Evolutionary conservation across 164 flowering plant species (phyloP).

Genomic region (Umbellularia californica): DNA sequence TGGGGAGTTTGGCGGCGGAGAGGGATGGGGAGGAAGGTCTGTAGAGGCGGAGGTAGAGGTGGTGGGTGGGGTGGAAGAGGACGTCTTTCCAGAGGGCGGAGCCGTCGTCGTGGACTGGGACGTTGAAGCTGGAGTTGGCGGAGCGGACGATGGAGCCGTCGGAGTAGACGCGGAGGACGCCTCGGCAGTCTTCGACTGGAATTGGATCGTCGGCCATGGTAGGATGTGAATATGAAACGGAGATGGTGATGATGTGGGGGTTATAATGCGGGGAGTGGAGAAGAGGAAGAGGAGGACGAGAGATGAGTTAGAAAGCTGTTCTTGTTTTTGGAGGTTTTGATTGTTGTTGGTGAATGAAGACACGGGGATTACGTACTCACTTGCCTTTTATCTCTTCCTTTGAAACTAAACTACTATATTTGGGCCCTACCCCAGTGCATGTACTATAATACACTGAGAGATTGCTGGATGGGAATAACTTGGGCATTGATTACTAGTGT

Average conservation of each 20-base stretch:
- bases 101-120: conserved; percentile 56
- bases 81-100: conserved; percentile 65
- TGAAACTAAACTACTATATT: too few species aligned
- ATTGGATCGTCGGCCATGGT: conserved; percentile 15
- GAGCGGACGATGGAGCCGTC: conserved; percentile 69
- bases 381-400: too few species aligned
- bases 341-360: background rate
- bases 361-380: too few species aligned
- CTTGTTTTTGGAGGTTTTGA: background rate
- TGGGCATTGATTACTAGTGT: too few species aligned
- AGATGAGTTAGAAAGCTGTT: background rate
- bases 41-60: conserved; percentile 62
- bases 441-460: too few species aligned
- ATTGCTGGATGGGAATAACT: too few species aligned
- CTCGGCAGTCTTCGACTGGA: conserved; percentile 62
- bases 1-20: conserved; percentile 41
- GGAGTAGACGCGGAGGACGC: conserved; percentile 57
- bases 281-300: background rate
- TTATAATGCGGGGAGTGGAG: background rate
- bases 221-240: background rate
- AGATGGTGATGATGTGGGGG: background rate
- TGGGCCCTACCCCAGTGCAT: too few species aligned
- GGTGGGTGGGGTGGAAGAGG: conserved; percentile 31
- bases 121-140: conserved; percentile 40
- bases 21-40: conserved; percentile 40